phyloP scores from a whole-genome alignment of 225 moss, liverwort and hornwort species.

The Marchantia paleacea region DNA sequence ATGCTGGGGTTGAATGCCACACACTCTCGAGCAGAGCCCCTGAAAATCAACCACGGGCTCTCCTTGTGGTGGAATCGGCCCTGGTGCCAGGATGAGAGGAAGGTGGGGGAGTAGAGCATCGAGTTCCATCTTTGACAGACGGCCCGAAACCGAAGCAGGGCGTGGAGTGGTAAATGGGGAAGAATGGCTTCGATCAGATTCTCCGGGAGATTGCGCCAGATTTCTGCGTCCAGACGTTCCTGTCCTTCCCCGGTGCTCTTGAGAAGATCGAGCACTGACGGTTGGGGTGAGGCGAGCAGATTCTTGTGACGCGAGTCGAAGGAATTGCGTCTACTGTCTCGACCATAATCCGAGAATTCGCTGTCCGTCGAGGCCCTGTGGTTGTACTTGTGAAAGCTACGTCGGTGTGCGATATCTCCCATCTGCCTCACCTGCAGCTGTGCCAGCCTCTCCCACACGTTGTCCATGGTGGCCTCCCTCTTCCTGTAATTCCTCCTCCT shows the following conservation, averaged over 20 bases:
- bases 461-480: conserved; percentile 27
- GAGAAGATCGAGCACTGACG: conserved; percentile 25
- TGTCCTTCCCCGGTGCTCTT: conserved; percentile 1
- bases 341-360: conserved; percentile 22
- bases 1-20: conserved; percentile 57
- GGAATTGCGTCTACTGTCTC: not conserved
- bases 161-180: conserved; percentile 58
- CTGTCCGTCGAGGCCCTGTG: conserved; percentile 39
- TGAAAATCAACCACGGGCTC: conserved; percentile 63
- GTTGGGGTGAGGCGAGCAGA: conserved; percentile 26
- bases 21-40: conserved; percentile 69
- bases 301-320: not conserved
- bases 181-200: conserved; percentile 59
- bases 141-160: conserved; percentile 59
- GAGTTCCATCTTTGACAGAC: conserved; percentile 62
- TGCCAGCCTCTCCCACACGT: conserved; percentile 49
- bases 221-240: conserved; percentile 39
- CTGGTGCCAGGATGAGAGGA: conserved; percentile 41
- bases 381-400: conserved; percentile 42
- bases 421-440: conserved; percentile 48
- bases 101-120: conserved; percentile 45
- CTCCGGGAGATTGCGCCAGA: conserved; percentile 66
- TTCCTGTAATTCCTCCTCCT: not conserved
- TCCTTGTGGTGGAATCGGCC: conserved; percentile 27
- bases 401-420: conserved; percentile 33